phyloP scores from a whole-genome alignment of 441 rosid species.

The Omphalea diandra region DNA sequence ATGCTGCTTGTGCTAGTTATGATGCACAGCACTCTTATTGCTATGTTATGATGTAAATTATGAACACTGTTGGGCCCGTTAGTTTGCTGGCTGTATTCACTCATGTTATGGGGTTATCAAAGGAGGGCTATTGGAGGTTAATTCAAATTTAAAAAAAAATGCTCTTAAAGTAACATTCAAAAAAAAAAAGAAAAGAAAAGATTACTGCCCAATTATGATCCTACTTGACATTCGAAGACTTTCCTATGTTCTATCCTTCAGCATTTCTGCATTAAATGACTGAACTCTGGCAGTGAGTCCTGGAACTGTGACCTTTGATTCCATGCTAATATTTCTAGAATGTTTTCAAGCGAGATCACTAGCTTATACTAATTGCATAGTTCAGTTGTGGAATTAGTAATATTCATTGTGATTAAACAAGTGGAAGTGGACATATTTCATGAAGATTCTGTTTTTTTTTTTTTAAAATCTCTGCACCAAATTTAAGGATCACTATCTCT shows the following conservation, averaged over 20 bases:
- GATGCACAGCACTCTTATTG: background rate
- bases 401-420: background rate
- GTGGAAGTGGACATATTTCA: background rate
- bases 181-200: too few species aligned
- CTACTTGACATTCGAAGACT: too few species aligned
- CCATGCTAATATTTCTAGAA: background rate
- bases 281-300: too few species aligned
- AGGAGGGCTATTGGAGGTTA: too few species aligned
- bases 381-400: background rate
- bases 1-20: background rate
- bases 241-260: too few species aligned
- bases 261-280: too few species aligned
- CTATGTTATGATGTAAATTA: background rate
- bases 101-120: too few species aligned
- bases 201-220: too few species aligned
- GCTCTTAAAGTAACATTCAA: too few species aligned
- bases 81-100: too few species aligned
- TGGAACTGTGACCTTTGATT: too few species aligned
- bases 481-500: background rate
- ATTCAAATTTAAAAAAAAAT: too few species aligned
- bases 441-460: slow-evolving; percentile 8
- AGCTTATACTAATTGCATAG: background rate
- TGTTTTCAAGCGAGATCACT: slow-evolving; percentile 1
- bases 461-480: background rate
- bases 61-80: background rate